phyloP scores from a whole-genome alignment of 2,329 filamentous ascomycete genomes.

The Penicillium sp. region DNA sequence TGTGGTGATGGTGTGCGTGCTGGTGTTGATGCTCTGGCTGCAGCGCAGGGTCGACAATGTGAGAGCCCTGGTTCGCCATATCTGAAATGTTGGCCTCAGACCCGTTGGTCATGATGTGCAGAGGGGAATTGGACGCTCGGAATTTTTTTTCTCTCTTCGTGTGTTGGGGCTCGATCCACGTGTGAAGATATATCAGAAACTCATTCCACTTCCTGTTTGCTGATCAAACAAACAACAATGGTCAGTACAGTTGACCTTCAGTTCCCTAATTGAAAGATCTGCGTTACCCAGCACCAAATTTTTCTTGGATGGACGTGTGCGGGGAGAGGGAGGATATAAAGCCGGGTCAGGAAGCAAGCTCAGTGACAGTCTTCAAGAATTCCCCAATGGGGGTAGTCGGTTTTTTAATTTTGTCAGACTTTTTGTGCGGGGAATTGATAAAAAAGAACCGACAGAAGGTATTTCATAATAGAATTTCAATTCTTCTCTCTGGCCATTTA shows the following conservation, averaged over 20 bases:
- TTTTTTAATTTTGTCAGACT: constrained; percentile 6
- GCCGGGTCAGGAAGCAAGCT: background rate
- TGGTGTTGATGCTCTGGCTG: constrained; percentile 41
- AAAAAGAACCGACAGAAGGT: background rate
- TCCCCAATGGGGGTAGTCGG: background rate
- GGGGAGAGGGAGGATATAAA: background rate
- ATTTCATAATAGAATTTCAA: background rate
- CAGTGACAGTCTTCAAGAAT: background rate
- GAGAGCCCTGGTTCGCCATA: background rate
- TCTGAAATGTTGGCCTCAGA: background rate
- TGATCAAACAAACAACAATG: background rate
- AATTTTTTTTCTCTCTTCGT: background rate
- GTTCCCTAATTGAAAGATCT: background rate
- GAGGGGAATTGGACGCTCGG: background rate
- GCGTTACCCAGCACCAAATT: background rate
- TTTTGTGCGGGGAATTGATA: constrained; percentile 1
- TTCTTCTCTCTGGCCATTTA: background rate
- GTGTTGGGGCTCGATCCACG: background rate
- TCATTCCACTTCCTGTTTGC: background rate
- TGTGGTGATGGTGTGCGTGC: constrained; percentile 43
- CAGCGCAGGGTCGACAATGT: constrained; percentile 35
- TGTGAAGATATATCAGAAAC: background rate
- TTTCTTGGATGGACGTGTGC: background rate
- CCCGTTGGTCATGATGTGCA: background rate
- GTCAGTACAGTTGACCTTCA: background rate